Percentiles rank a stretch among this genome's conserved stretches.
These are phyloP conservation scores for Colletotrichum spaethianum DNA, from an alignment of 2,329 filamentous ascomycete genomes.

Conservation along the genomic window DNA sequence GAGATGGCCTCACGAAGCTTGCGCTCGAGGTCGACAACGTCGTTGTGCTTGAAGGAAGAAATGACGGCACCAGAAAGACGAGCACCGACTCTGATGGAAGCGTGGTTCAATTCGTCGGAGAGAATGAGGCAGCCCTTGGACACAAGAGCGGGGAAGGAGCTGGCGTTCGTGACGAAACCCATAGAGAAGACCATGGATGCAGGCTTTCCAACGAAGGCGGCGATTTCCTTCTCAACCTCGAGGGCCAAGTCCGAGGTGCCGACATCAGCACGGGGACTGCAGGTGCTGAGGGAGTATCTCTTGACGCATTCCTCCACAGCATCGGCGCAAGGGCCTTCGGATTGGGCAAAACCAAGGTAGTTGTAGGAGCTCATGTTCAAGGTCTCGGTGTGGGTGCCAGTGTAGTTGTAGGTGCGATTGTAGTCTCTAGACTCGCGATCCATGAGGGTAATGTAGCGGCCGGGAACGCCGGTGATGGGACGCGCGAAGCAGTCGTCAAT, in stretches of 20 bases:
- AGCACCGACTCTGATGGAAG: conserved; percentile 95
- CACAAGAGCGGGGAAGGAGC: conserved; percentile 91
- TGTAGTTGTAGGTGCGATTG: conserved; percentile 91
- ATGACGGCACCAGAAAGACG: conserved; percentile 96
- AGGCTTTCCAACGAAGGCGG: conserved; percentile 93
- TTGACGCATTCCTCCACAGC: conserved; percentile 88
- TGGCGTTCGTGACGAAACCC: conserved; percentile 97
- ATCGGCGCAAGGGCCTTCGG: conserved; percentile 95
- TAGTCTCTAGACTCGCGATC: conserved; percentile 93
- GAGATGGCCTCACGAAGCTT: conserved; percentile 93
- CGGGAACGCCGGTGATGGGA: conserved; percentile 92
- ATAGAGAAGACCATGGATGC: conserved; percentile 98
- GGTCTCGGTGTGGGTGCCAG: conserved; percentile 92
- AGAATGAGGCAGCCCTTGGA: conserved; percentile 95
- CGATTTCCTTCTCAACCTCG: conserved; percentile 92
- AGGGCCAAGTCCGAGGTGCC: conserved; percentile 90
- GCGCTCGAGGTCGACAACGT: conserved; percentile 89
- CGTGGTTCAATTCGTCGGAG: conserved; percentile 97
- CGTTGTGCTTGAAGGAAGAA: conserved; percentile 97
- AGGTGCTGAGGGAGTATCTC: conserved; percentile 87
- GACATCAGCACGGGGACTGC: conserved; percentile 85
- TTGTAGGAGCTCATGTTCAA: conserved; percentile 99
- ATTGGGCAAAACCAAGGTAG: conserved; percentile 98
- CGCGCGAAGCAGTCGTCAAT: conserved; percentile 98
- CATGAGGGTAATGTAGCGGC: conserved; percentile 91